Percentiles rank a stretch among this genome's conserved stretches.
Conservation (phyloP, 2,329 filamentous ascomycete genomes). For the Fusarium anguioides region DNA sequence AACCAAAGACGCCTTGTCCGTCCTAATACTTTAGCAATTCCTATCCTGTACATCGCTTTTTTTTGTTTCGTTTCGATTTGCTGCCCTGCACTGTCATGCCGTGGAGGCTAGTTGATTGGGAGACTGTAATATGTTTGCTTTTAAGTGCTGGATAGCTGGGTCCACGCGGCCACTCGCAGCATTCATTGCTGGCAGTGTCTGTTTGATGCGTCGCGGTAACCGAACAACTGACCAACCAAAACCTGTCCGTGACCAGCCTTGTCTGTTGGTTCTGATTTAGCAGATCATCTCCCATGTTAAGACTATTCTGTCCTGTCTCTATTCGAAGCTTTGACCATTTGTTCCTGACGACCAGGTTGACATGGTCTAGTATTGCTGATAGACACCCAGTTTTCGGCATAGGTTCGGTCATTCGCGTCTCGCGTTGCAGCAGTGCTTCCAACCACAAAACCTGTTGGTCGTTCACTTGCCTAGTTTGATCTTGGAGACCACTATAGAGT, state of each 20-base stretch:
- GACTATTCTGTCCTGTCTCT: conserved; percentile 20
- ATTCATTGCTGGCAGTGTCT: conserved; percentile 18
- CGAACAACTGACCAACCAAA: conserved; percentile 28
- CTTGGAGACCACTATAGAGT: conserved; percentile 5
- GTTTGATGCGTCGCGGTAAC: conserved; percentile 33
- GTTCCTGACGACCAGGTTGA: conserved; percentile 25
- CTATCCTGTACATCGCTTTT: not conserved
- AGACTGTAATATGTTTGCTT: conserved; percentile 29
- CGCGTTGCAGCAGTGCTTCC: conserved; percentile 25
- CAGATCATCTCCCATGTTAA: conserved; percentile 18
- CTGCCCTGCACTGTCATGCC: not conserved
- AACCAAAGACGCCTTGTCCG: not conserved
- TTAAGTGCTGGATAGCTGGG: conserved; percentile 27
- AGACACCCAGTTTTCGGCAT: conserved; percentile 17
- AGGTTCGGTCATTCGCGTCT: conserved; percentile 32
- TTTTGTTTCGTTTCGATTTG: conserved; percentile 4
- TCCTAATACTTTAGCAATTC: conserved; percentile 2
- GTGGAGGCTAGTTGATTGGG: conserved; percentile 4
- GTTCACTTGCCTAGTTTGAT: conserved; percentile 17
- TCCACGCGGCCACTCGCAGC: conserved; percentile 25
- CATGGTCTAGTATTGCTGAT: conserved; percentile 14
- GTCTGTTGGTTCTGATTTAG: conserved; percentile 32
- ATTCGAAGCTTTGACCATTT: conserved; percentile 38
- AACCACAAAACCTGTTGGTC: conserved; percentile 33
- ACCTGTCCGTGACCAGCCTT: conserved; percentile 23